These are phyloP conservation scores for Mortierella sp. DNA, from an alignment of 371 early-diverging fungal species.

Conservation along the genomic window DNA sequence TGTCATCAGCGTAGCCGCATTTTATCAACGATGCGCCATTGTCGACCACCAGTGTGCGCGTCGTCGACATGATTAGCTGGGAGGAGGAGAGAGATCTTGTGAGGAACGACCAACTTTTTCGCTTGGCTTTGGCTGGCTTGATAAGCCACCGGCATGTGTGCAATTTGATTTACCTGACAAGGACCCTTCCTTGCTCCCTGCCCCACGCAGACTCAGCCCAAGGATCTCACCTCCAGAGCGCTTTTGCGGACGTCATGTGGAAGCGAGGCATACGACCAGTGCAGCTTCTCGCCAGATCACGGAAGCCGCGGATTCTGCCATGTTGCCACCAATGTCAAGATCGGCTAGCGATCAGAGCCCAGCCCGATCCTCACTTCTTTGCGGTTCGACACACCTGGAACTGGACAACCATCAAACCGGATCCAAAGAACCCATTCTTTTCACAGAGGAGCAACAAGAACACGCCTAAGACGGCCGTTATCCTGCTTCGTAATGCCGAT, in stretches of 20 bases:
- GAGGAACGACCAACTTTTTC: too few species aligned
- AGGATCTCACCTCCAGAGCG: neutral
- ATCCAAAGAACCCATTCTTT: slow-evolving; percentile 52
- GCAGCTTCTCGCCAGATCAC: slow-evolving; percentile 12
- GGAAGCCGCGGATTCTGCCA: slow-evolving; percentile 22
- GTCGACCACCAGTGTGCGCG: slow-evolving; percentile 68
- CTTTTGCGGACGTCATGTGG: slow-evolving; percentile 30
- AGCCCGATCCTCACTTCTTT: slow-evolving; percentile 1
- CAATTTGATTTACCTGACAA: too few species aligned
- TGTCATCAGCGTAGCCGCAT: slow-evolving; percentile 62
- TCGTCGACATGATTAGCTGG: slow-evolving; percentile 24
- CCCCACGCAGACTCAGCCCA: too few species aligned
- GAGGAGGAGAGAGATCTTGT: neutral
- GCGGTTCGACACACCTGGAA: slow-evolving; percentile 40
- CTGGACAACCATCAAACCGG: slow-evolving; percentile 52
- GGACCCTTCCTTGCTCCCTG: too few species aligned
- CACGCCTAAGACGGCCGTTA: slow-evolving; percentile 39
- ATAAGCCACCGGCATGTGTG: too few species aligned
- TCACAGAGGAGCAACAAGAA: slow-evolving; percentile 39
- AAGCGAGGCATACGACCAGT: slow-evolving; percentile 37
- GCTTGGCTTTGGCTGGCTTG: too few species aligned
- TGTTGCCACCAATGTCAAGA: slow-evolving; percentile 27
- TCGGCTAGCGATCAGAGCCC: slow-evolving; percentile 1
- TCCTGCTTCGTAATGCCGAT: slow-evolving; percentile 48
- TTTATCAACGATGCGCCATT: slow-evolving; percentile 85